phyloP scores from a whole-genome alignment of 352 stramenopile genomes.

The Globisporangium sylvaticum region DNA sequence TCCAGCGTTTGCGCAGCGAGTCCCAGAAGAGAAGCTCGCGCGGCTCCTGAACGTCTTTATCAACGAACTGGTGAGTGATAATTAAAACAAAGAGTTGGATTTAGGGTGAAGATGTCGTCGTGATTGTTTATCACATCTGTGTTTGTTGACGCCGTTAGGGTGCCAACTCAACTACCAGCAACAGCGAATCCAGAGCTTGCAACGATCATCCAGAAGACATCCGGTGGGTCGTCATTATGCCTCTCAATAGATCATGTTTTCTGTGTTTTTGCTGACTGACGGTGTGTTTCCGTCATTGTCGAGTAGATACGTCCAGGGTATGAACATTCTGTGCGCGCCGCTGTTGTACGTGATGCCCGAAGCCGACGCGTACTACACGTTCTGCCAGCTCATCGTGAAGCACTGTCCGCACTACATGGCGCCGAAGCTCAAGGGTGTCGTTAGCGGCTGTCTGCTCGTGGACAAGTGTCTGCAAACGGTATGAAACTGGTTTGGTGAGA shows the following conservation, averaged over 20 bases:
- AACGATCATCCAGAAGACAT: conserved; percentile 41
- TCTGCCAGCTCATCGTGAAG: conserved; percentile 80
- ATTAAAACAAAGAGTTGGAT: too few relatives aligned
- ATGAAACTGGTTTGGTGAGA: not conserved
- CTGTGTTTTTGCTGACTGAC: not conserved
- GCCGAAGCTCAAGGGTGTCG: conserved; percentile 77
- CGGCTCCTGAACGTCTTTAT: conserved; percentile 91
- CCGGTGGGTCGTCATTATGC: conserved; percentile 15
- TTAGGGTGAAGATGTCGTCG: too few relatives aligned
- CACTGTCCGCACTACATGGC: conserved; percentile 91
- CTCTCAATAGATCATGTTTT: not conserved
- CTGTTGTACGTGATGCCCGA: conserved; percentile 92
- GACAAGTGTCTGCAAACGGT: conserved; percentile 80
- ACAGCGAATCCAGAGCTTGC: conserved; percentile 14
- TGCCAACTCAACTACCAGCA: conserved; percentile 19
- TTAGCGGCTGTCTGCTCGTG: conserved; percentile 76
- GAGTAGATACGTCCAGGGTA: conserved; percentile 88
- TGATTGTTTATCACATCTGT: too few relatives aligned
- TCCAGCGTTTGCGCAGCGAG: conserved; percentile 80
- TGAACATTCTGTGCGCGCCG: conserved; percentile 89
- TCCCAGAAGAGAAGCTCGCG: conserved; percentile 89
- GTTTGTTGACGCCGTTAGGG: conserved; percentile 24
- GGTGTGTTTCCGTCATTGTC: not conserved
- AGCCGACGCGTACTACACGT: conserved; percentile 88
- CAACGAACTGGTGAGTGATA: conserved; percentile 54